phyloP scores from a whole-genome alignment of 495 filamentous ascomycete genomes.

The Hypoxylon intermedium region DNA sequence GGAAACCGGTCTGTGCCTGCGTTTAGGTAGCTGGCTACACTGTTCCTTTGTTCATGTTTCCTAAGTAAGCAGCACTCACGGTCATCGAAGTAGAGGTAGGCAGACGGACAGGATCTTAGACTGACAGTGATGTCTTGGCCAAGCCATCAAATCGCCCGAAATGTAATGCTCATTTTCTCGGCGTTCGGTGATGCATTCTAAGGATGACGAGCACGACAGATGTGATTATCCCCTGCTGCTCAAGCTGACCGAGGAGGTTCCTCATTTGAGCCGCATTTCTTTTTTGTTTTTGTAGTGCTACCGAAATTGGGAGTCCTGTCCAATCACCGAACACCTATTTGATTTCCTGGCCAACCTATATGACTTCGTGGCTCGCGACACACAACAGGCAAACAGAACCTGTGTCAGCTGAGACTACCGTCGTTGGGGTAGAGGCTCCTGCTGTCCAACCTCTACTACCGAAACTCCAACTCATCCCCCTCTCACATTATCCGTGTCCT shows the following conservation, averaged over 20 bases:
- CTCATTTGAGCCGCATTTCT: slow-evolving; percentile 28
- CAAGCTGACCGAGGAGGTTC: not conserved
- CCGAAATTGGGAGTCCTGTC: not conserved
- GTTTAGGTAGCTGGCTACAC: not conserved
- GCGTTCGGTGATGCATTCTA: slow-evolving; percentile 4
- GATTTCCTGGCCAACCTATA: slow-evolving; percentile 9
- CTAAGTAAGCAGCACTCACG: not conserved
- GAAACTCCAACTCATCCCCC: not conserved
- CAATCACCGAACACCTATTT: slow-evolving; percentile 24
- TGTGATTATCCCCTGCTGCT: slow-evolving; percentile 2
- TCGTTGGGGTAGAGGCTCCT: not conserved
- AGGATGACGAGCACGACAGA: slow-evolving; percentile 6
- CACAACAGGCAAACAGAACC: slow-evolving; percentile 9
- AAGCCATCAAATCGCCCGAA: slow-evolving; percentile 4
- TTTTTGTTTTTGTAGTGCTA: slow-evolving; percentile 4
- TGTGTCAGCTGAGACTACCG: slow-evolving; percentile 6
- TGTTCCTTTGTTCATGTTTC: not conserved
- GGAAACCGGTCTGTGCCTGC: not conserved
- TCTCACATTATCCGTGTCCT: not conserved
- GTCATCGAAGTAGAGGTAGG: not conserved
- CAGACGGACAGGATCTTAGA: not conserved
- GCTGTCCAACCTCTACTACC: slow-evolving; percentile 2
- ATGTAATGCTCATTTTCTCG: slow-evolving; percentile 18
- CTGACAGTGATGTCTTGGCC: not conserved
- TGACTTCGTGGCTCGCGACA: slow-evolving; percentile 3